Conservation (phyloP, 2,329 filamentous ascomycete species). For the Dendrostoma leiphaemia region DNA sequence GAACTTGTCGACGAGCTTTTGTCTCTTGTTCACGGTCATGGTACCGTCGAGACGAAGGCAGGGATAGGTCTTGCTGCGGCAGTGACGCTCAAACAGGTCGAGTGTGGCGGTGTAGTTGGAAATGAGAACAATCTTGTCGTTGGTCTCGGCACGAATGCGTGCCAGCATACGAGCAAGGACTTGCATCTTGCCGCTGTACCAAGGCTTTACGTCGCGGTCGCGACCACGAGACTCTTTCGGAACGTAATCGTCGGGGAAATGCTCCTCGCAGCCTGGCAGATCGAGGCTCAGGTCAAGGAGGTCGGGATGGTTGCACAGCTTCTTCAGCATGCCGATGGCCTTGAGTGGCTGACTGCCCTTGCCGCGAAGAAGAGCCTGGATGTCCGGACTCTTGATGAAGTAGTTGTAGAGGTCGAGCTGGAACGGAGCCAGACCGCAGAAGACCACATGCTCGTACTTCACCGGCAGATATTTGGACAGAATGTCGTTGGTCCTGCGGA, state of each 20-base stretch:
- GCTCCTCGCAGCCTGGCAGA: constrained; percentile 79
- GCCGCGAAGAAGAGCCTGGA: constrained; percentile 84
- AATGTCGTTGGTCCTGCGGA: constrained; percentile 95
- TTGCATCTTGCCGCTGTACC: constrained; percentile 98
- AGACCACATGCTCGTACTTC: constrained; percentile 99
- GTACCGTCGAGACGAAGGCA: constrained; percentile 88
- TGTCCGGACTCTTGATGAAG: constrained; percentile 93
- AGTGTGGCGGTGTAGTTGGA: constrained; percentile 97
- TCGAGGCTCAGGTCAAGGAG: constrained; percentile 80
- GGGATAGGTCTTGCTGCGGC: constrained; percentile 80
- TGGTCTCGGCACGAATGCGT: constrained; percentile 90
- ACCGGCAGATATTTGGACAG: constrained; percentile 95
- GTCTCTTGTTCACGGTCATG: constrained; percentile 96
- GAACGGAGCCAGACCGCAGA: constrained; percentile 92
- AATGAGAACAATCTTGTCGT: constrained; percentile 98
- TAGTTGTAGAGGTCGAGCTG: constrained; percentile 94
- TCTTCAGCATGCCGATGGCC: constrained; percentile 94
- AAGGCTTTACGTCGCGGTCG: constrained; percentile 88
- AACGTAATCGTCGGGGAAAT: constrained; percentile 83
- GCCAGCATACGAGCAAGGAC: constrained; percentile 98
- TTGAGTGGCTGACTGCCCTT: constrained; percentile 96
- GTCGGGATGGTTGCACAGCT: constrained; percentile 97
- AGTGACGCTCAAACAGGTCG: constrained; percentile 90
- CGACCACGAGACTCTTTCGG: constrained; percentile 84
- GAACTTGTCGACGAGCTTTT: constrained; percentile 97